A percentile compares a stretch with the other conserved stretches of the same genome.
phyloP scores from a whole-genome alignment of 805 yeast species.

The Kuraishia floccosa region DNA sequence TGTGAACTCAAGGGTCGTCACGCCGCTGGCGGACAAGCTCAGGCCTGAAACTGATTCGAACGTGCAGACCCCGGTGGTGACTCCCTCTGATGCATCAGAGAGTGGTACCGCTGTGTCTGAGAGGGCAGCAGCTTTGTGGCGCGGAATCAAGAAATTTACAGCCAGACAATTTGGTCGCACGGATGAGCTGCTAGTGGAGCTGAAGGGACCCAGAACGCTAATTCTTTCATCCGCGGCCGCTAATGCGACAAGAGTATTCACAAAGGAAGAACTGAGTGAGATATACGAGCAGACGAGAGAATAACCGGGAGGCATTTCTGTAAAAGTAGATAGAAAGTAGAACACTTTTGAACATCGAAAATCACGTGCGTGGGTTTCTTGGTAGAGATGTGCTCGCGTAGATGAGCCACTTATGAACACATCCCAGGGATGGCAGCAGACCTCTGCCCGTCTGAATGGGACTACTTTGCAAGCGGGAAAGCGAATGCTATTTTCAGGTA shows the following conservation, averaged over 20 bases:
- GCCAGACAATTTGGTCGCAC: background rate
- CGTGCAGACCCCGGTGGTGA: background rate
- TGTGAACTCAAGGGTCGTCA: background rate
- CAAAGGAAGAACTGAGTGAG: background rate
- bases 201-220: constrained; percentile 20
- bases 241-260: background rate
- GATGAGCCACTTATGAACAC: no score
- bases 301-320: no score
- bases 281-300: background rate
- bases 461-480: constrained; percentile 30
- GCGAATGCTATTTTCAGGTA: constrained; percentile 37
- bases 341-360: no score
- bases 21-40: background rate
- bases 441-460: constrained; percentile 33
- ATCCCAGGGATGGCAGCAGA: no score
- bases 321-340: no score
- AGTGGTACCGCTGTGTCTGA: background rate
- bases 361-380: no score
- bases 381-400: no score
- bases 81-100: background rate
- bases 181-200: constrained; percentile 13
- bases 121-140: no score
- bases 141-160: no score
- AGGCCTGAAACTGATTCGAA: background rate
- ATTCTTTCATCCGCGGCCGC: constrained; percentile 10